A percentile compares a stretch with the other conserved stretches of the same genome.
These are phyloP conservation scores for Solanum hybrid DNA, from an alignment of 305 asterid genomes.

Conservation along the genomic window DNA sequence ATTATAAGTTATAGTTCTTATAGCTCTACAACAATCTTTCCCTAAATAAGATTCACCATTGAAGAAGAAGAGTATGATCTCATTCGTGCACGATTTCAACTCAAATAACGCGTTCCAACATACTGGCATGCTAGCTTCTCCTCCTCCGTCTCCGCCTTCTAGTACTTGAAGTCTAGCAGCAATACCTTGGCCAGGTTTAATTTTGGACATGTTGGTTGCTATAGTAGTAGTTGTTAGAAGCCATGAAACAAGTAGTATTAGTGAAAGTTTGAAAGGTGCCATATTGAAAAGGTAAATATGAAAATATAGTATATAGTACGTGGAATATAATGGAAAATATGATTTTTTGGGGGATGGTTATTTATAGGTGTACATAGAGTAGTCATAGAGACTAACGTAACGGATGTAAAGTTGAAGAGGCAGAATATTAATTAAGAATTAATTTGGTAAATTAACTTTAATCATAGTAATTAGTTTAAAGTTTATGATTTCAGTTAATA, in stretches of 20 bases:
- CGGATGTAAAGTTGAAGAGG: background rate
- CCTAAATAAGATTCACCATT: constrained; percentile 29
- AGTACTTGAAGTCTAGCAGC: constrained; percentile 10
- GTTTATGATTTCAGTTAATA: background rate
- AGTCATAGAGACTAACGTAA: background rate
- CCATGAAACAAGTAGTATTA: constrained; percentile 9
- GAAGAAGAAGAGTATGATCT: constrained; percentile 26
- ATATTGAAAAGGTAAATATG: background rate
- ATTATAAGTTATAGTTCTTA: constrained; percentile 12
- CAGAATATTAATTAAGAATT: background rate
- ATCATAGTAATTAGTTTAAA: background rate
- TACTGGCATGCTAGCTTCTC: constrained; percentile 1
- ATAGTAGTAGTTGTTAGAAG: constrained; percentile 6
- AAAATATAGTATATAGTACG: background rate
- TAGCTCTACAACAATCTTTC: constrained; percentile 27
- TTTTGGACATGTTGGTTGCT: background rate
- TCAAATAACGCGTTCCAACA: constrained; percentile 30
- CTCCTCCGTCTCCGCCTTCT: constrained; percentile 4
- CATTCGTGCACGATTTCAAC: constrained; percentile 32
- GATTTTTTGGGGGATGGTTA: background rate
- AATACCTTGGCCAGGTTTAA: background rate
- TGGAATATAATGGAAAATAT: background rate
- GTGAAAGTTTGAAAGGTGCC: background rate
- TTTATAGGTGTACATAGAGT: background rate
- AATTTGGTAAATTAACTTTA: background rate